Base-by-base conservation (phyloP, 208 protist genomes). In the Angomonas ambiguus region DNA sequence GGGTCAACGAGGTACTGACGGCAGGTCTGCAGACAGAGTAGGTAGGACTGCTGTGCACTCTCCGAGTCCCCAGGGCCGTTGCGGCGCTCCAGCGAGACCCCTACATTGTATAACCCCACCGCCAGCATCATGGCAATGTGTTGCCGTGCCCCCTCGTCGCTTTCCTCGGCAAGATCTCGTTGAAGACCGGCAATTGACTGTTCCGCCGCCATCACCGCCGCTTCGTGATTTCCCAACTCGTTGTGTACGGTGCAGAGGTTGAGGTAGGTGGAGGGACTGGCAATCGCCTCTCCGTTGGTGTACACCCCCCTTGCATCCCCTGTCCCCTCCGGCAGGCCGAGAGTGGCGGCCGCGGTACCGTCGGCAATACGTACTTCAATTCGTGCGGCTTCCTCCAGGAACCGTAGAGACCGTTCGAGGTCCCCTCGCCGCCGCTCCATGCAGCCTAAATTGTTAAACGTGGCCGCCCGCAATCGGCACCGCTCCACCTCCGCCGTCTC, bases 371-470 rank as follows among this genome's bases (percentile, higher is more conserved):
- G 45, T 11, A 51, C 65, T 20, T 73, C 70, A 31, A 86, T 79
- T 20, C 81, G 72, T 34, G 86, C 74, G 1, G 87, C 83, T 69
- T 92, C 76, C 31, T 79, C 73, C 6, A 97, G 73, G 57, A 92
- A 85, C 2, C 65, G 18, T 1, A 94, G 74, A 6, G 89, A 79
- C 2, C 79, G 65, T 20, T 80, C 71, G 24, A 87, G 64, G 1
- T 67, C 67, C 24, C 76, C 80, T 18, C 92, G 88, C 13, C 88
- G 82, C 28, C 85, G 82, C 65, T 94, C 85, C 73, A 97, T 82
- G 65, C 88, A 95, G 13, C 92, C 92, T 28, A 94, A 76, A 72
- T 97, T 94, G 76, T 97, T 97, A 49, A 83, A 77, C 61, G 92
- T 97, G 2, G 87, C 71, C 0, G 87, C 89, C 45, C 88, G 87